Evolutionary conservation across 2,329 filamentous ascomycete genomes (phyloP).

Genomic region (Arachnomyces sp.): DNA sequence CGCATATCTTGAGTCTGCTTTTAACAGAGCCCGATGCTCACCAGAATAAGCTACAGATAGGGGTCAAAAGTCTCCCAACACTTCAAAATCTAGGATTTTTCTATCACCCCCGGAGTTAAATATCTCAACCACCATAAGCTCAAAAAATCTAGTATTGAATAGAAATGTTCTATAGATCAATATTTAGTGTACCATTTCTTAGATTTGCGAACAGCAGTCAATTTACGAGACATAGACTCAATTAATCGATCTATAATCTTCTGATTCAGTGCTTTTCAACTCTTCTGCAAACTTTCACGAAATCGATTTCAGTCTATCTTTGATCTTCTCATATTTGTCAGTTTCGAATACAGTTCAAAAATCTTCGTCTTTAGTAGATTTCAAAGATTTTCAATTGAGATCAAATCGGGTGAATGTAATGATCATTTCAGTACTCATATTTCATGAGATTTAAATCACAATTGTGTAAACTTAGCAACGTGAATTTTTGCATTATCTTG

Average conservation of each 20-base stretch:
- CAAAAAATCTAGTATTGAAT: no score
- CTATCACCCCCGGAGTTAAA: no score
- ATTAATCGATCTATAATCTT: conserved; percentile 1
- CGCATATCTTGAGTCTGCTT: no score
- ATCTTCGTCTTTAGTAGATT: conserved; percentile 10
- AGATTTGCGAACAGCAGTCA: conserved; percentile 4
- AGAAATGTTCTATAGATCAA: background rate
- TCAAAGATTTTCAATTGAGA: conserved; percentile 14
- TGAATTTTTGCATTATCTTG: conserved; percentile 12
- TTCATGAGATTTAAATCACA: conserved; percentile 3
- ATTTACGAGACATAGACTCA: conserved; percentile 1
- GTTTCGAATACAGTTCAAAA: conserved; percentile 2
- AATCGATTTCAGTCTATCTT: background rate
- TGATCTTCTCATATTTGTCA: background rate
- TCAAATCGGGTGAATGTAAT: conserved; percentile 12
- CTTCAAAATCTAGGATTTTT: no score
- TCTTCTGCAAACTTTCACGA: background rate
- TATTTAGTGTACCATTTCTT: conserved; percentile 7
- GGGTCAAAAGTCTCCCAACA: no score
- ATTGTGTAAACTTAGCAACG: background rate
- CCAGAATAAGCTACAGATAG: no score
- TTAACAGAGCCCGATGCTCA: no score
- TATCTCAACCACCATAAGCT: no score
- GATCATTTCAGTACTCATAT: conserved; percentile 10
- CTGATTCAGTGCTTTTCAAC: conserved; percentile 4